Conservation (phyloP, 495 filamentous ascomycete genomes). For the Penicillium paxilli region DNA sequence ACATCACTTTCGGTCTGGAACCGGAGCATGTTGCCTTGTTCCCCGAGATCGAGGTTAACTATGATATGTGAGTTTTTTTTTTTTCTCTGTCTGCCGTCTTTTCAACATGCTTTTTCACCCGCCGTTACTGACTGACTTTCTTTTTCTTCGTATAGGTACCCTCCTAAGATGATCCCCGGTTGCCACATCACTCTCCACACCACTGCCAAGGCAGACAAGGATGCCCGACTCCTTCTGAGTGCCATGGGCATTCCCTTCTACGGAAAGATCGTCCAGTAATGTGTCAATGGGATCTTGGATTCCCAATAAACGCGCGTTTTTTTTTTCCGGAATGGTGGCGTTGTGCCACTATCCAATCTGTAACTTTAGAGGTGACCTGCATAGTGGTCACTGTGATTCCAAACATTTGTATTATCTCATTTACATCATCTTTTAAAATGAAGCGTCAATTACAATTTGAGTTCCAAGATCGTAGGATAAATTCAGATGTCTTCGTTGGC, state of each 20-base stretch:
- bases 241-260: constrained; percentile 80
- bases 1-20: constrained; percentile 77
- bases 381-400: constrained; percentile 30
- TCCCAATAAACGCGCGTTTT: constrained; percentile 1
- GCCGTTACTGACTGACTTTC: too few species aligned
- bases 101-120: too few species aligned
- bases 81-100: background rate
- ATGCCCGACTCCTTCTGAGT: constrained; percentile 82
- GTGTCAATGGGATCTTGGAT: background rate
- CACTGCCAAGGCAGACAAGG: constrained; percentile 81
- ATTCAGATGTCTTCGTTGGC: background rate
- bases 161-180: constrained; percentile 90
- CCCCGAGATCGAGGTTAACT: constrained; percentile 91
- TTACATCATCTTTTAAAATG: constrained; percentile 13
- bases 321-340: constrained; percentile 9
- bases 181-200: constrained; percentile 87
- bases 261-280: constrained; percentile 63
- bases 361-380: constrained; percentile 36
- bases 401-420: constrained; percentile 29
- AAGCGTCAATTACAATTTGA: constrained; percentile 11
- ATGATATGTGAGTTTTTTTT: constrained; percentile 69
- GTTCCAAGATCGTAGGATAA: background rate
- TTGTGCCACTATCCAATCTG: constrained; percentile 25
- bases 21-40: constrained; percentile 74
- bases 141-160: constrained; percentile 59